Evolutionary conservation across 306 rosid species (phyloP), one percentile per base, ranked within the genome.

Genomic region (Quillaja saponaria): DNA sequence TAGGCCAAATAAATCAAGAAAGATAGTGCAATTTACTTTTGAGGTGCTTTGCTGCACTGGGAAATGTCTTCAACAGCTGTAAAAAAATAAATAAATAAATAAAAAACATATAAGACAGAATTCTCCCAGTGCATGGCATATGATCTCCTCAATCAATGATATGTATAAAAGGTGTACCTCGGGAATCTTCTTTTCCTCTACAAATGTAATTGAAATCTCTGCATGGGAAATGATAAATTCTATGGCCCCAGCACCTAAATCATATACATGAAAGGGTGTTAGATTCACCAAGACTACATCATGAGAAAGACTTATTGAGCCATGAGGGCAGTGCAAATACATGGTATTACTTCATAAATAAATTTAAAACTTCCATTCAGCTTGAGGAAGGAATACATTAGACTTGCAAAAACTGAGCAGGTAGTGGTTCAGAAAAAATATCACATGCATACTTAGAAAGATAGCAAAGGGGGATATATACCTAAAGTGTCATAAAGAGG

Each of bases 401-500:
- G 12, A 61, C 60, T 28, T 25, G 31, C 28, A 68, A 61, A 51
- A 58, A 16, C 61, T 61, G 39, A 34, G 28, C 33, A 19, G 53
- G 44, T 49, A 55, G 60, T 34, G 38, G 17, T 49, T 33, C 49
- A 46, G 67, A 38, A 71, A 39, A 67, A 21, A 13, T n/a, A 55
- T 41, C 55, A 20, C 40, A 16, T 25, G 58, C 33, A 3, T 12
- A 58, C 18, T 39, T 61, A 49, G 11, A 66, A 45, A 50, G 34
- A 61, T 54, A 7, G 67, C 64, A 53, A 73, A 74, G 57, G 40
- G 50, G 50, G 72, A 70, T 68, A 61, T 82, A 66, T 81, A 92
- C 98, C 98, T 69, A 92, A 76, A 59, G 95, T 84, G 68, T 92
- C 98, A 57, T 92, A 92, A 49, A 92, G 73, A 71, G 98, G 98